A percentile compares a stretch with the other conserved stretches of the same genome.
Evolutionary conservation across 2,329 filamentous ascomycete genomes (phyloP).

Genomic region (Beauveria brongniartii): DNA sequence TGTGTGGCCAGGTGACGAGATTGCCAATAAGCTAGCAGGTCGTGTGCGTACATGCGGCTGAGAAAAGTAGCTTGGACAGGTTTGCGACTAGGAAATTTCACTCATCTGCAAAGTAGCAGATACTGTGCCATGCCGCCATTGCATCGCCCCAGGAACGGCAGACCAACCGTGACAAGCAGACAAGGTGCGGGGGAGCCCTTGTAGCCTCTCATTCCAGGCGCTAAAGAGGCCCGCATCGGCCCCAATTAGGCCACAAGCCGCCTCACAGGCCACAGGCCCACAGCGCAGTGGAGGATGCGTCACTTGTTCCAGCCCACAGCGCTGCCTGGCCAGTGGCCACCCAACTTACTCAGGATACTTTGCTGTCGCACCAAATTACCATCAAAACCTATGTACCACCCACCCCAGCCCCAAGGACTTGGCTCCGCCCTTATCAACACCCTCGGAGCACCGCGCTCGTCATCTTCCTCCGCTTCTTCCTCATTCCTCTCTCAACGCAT

Average conservation of each 20-base stretch:
- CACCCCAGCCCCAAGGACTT: not conserved
- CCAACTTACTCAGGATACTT: not conserved
- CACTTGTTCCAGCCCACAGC: constrained; percentile 7
- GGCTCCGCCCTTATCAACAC: constrained; percentile 13
- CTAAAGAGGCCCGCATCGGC: not conserved
- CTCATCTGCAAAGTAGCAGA: not conserved
- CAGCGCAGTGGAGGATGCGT: constrained; percentile 10
- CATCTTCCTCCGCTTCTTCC: constrained; percentile 18
- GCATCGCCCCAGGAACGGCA: constrained; percentile 11
- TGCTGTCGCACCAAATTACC: not conserved
- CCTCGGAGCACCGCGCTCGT: constrained; percentile 12
- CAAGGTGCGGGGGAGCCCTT: constrained; percentile 4
- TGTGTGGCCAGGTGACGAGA: not conserved
- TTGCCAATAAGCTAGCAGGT: not conserved
- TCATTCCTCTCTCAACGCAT: constrained; percentile 18
- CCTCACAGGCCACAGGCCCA: not conserved
- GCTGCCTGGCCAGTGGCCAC: constrained; percentile 2
- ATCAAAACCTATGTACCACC: not conserved
- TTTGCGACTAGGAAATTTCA: not conserved
- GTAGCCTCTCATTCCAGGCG: not conserved
- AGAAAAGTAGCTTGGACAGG: not conserved
- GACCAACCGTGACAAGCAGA: not conserved
- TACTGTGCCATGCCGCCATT: not conserved
- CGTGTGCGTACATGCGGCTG: constrained; percentile 2
- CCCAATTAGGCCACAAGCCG: not conserved